phyloP scores from a whole-genome alignment of 306 rosid species.

The Erythrophleum fordii region DNA sequence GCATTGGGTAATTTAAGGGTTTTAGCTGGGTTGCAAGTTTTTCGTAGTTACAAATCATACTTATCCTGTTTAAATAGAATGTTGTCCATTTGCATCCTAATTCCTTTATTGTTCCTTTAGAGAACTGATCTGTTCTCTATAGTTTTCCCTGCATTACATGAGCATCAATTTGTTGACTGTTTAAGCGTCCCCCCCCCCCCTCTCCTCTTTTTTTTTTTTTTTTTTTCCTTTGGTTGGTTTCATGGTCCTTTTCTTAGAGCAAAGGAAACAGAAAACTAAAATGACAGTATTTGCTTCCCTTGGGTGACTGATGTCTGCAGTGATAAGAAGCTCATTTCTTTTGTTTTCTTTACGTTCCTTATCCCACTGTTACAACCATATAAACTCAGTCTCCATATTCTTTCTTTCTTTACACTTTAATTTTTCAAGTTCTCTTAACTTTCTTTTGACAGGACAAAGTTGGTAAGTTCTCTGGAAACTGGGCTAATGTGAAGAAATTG shows the following conservation, averaged over 20 bases:
- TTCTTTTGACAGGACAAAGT: constrained; percentile 87
- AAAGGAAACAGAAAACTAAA: not conserved
- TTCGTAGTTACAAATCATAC: not conserved
- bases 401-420: not conserved
- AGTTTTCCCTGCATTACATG: not conserved
- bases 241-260: not conserved
- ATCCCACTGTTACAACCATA: not conserved
- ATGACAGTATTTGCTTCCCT: not conserved
- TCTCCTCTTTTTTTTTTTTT: not conserved
- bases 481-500: constrained; percentile 37
- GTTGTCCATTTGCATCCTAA: not conserved
- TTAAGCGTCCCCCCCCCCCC: too few species aligned
- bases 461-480: constrained; percentile 73
- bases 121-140: not conserved
- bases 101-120: not conserved
- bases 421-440: constrained; percentile 29
- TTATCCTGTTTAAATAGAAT: too few species aligned
- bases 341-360: not conserved
- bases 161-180: not conserved
- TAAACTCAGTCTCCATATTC: not conserved
- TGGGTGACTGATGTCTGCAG: not conserved
- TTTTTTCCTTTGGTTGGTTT: not conserved
- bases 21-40: not conserved
- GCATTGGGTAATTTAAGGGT: not conserved
- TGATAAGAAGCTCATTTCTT: not conserved